phyloP scores from a whole-genome alignment of 2,329 filamentous ascomycete species.

The Trichoderma citrinoviride region DNA sequence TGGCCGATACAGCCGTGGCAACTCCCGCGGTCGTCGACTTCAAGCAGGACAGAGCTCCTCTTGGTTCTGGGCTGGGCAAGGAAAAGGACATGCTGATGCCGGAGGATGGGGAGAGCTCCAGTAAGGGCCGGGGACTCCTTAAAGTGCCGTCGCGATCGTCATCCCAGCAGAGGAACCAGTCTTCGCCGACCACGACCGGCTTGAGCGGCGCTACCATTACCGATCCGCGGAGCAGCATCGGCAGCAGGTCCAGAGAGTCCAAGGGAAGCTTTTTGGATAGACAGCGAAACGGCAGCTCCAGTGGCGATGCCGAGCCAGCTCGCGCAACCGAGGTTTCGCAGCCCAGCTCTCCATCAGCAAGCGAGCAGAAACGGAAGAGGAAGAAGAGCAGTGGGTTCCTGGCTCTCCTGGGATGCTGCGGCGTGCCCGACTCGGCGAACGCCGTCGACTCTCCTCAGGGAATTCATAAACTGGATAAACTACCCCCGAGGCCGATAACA shows the following conservation, averaged over 20 bases:
- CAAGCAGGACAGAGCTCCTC: conserved; percentile 36
- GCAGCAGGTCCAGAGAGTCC: conserved; percentile 63
- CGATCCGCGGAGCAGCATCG: conserved; percentile 61
- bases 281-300: conserved; percentile 64
- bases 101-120: conserved; percentile 44
- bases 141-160: conserved; percentile 62
- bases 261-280: conserved; percentile 62
- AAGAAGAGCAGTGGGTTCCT: conserved; percentile 55
- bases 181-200: conserved; percentile 58
- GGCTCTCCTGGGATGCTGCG: conserved; percentile 65
- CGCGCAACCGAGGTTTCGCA: conserved; percentile 50
- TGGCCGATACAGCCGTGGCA: conserved; percentile 35
- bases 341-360: conserved; percentile 50
- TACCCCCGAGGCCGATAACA: conserved; percentile 54
- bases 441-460: conserved; percentile 53
- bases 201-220: conserved; percentile 59
- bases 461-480: conserved; percentile 57
- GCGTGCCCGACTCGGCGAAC: conserved; percentile 59
- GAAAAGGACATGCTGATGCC: conserved; percentile 42
- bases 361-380: conserved; percentile 54
- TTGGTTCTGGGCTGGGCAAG: conserved; percentile 42
- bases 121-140: conserved; percentile 53
- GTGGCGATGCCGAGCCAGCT: conserved; percentile 51
- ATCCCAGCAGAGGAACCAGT: conserved; percentile 56
- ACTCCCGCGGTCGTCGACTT: conserved; percentile 32